Percentiles rank a stretch among this genome's conserved stretches.
phyloP scores from a whole-genome alignment of 805 yeast species.

The Ogataea polymorpha region DNA sequence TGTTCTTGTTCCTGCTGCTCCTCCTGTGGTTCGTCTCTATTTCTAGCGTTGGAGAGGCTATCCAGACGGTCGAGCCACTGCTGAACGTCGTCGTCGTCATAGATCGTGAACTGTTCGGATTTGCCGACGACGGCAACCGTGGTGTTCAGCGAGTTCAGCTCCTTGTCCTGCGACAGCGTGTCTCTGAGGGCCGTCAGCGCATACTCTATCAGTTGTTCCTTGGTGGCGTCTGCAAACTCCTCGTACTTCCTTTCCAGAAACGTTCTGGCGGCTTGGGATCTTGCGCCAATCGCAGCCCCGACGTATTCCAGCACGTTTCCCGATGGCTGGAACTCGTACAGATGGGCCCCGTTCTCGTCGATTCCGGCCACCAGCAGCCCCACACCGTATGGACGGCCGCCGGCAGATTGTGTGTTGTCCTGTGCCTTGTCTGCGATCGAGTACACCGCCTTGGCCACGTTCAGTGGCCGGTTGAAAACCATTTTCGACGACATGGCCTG shows the following conservation, averaged over 20 bases:
- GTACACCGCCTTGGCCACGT: conserved; percentile 77
- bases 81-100: conserved; percentile 84
- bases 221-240: conserved; percentile 53
- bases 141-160: conserved; percentile 77
- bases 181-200: conserved; percentile 92
- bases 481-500: conserved; percentile 86
- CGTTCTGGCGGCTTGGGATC: conserved; percentile 98
- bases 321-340: conserved; percentile 92
- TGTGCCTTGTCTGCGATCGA: conserved; percentile 96
- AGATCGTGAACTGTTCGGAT: conserved; percentile 62
- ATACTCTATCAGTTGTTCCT: conserved; percentile 75
- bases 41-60: conserved; percentile 56
- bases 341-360: conserved; percentile 92
- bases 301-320: conserved; percentile 89
- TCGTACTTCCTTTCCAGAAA: conserved; percentile 86
- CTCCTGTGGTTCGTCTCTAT: conserved; percentile 36
- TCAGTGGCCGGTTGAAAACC: conserved; percentile 81
- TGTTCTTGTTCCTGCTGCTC: conserved; percentile 24
- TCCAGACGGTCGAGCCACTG: conserved; percentile 80
- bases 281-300: conserved; percentile 96
- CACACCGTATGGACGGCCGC: conserved; percentile 97
- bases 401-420: conserved; percentile 91
- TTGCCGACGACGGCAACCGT: conserved; percentile 91
- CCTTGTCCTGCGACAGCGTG: conserved; percentile 91
- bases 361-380: conserved; percentile 87